Base-by-base conservation (phyloP, 306 rosid species). In the Vigna radiata region DNA sequence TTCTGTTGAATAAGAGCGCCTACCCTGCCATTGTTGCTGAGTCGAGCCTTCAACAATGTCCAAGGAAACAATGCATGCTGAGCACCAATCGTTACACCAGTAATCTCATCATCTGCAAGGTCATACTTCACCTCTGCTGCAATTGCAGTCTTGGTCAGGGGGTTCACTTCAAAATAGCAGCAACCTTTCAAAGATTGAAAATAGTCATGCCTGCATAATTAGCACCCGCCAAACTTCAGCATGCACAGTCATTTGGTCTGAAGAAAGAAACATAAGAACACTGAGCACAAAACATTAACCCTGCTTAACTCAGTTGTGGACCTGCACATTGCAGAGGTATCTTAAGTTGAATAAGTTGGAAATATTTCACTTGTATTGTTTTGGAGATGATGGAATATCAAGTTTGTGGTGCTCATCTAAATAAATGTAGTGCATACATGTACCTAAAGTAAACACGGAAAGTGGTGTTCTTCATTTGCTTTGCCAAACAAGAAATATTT, bases 71-170 rank as follows among this genome's bases (percentile, higher is more conserved):
- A 19, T 11, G 70, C 52, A 18, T 72, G 77, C 68, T 72, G 67
- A 21, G 55, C 77, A 21, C 77, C 67, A 8, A 72, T 13, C 2
- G 39, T 72, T 17, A 72, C 25, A 21, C 77, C 25, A 2, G 27
- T 39, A 65, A 52, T 39, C 77, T 37, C 67, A 15, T 41, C 18
- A n/a, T 25, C 18, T 43, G 11, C 19, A 72, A 72, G 54, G 68
- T 29, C 15, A 36, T 72, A 60, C 8, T 21, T 56, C 67, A 72
- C 77, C 54, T 72, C 77, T 36, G 67, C 77, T 56, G 77, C 77
- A 14, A 72, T 21, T 17, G 77, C 77, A 39, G 67, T 72, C 67
- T 21, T 72, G 14, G 55, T 72, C 10, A 72, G 41, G 11, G 77
- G 67, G 17, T 56, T 72, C 50, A 72, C 77, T 55, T 72, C 77